These are phyloP conservation scores for Solanum pennellii DNA, from an alignment of 257 asterid species.

Conservation along the genomic window DNA sequence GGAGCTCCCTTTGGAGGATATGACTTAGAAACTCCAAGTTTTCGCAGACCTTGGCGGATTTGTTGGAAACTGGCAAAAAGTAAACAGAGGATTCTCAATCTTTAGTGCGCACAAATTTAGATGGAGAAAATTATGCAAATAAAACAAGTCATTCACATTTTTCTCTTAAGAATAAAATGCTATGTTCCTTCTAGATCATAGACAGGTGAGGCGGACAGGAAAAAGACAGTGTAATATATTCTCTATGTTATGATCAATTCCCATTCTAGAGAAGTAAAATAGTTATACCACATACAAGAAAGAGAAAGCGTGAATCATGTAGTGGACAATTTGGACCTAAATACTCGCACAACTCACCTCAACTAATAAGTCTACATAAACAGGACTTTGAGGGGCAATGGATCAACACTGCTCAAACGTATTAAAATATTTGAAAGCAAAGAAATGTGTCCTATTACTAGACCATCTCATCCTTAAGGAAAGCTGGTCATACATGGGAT, in stretches of 20 bases:
- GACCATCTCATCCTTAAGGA: neutral
- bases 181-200: neutral
- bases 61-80: constrained; percentile 51
- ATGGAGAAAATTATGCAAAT: neutral
- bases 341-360: neutral
- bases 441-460: neutral
- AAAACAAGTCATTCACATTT: neutral
- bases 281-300: neutral
- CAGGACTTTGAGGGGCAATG: neutral
- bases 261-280: neutral
- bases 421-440: neutral
- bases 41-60: constrained; percentile 13
- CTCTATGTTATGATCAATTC: neutral
- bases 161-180: neutral
- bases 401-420: neutral
- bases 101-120: neutral
- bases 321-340: neutral
- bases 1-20: constrained; percentile 36
- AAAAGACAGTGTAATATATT: neutral
- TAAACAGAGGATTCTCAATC: neutral
- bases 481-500: neutral
- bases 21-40: constrained; percentile 2
- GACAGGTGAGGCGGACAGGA: neutral
- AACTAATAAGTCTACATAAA: neutral
- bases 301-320: neutral